Evolutionary conservation across 257 asterid species (phyloP).

Genomic region (Pogostemon cablin): DNA sequence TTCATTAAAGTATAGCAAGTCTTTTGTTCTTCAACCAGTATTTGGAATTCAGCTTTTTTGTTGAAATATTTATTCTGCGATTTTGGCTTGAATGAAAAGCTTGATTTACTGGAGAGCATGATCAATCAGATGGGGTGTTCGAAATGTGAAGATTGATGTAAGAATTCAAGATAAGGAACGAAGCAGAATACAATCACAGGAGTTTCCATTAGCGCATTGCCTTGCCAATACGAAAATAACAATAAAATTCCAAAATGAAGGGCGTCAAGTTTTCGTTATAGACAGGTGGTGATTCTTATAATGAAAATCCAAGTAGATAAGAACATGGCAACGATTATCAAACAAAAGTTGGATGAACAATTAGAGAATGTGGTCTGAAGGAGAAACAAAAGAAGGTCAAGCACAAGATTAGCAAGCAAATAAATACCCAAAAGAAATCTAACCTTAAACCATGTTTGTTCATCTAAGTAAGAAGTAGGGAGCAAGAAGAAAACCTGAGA

Average conservation of each 20-base stretch:
- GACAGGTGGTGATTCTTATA: neutral
- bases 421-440: neutral
- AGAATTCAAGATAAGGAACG: neutral
- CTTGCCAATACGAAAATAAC: neutral
- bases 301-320: neutral
- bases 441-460: neutral
- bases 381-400: neutral
- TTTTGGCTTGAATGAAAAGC: too few relatives aligned
- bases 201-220: neutral
- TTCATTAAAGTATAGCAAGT: neutral
- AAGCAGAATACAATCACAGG: neutral
- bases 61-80: neutral
- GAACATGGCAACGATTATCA: neutral
- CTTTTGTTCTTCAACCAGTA: neutral
- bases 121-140: neutral
- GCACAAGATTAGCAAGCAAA: neutral
- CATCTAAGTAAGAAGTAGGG: neutral
- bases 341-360: too few relatives aligned
- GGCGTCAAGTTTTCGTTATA: neutral
- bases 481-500: constrained; percentile 42
- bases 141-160: neutral
- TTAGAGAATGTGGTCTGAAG: too few relatives aligned
- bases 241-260: neutral
- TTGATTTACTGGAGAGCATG: too few relatives aligned
- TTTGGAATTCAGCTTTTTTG: neutral